Percentiles rank a stretch among this genome's conserved stretches.
Evolutionary conservation across 2,329 filamentous ascomycete genomes (phyloP).

Genomic region (Aureobasidium zeae): DNA sequence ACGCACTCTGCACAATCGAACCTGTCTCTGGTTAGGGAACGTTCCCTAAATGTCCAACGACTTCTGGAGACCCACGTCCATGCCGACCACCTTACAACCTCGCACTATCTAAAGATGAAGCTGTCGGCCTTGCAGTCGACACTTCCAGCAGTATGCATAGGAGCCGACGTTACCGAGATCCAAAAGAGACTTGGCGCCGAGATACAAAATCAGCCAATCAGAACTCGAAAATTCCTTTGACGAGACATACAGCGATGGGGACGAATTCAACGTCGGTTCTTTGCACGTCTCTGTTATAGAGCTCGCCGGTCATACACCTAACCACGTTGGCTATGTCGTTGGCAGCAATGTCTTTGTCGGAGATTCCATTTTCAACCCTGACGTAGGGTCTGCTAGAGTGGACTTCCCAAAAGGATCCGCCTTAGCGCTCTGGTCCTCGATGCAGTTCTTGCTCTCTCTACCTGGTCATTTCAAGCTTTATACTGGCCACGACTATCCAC

Average conservation of each 20-base stretch:
- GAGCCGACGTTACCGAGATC: constrained; percentile 44
- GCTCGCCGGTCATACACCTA: constrained; percentile 52
- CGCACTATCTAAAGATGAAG: constrained; percentile 46
- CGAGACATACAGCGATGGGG: constrained; percentile 45
- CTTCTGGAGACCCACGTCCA: constrained; percentile 57
- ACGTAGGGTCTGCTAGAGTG: constrained; percentile 28
- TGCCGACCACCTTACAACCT: constrained; percentile 52
- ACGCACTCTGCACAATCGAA: constrained; percentile 47
- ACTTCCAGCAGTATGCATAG: constrained; percentile 45
- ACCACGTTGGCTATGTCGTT: constrained; percentile 51
- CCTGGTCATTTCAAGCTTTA: constrained; percentile 27
- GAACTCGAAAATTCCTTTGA: constrained; percentile 46
- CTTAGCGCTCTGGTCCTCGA: constrained; percentile 24
- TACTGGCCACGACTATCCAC: constrained; percentile 31
- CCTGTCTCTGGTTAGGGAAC: constrained; percentile 35
- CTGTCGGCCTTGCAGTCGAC: constrained; percentile 31
- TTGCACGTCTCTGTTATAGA: constrained; percentile 42
- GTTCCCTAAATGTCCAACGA: constrained; percentile 40
- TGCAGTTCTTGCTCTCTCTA: constrained; percentile 23
- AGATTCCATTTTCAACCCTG: constrained; percentile 30
- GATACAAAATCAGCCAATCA: constrained; percentile 37
- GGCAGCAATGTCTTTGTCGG: constrained; percentile 35
- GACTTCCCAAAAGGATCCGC: constrained; percentile 32
- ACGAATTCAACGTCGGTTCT: constrained; percentile 43
- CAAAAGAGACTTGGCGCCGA: constrained; percentile 42